Conservation (phyloP, 768 basidiomycete genomes). For the Fomitopsis serialis region DNA sequence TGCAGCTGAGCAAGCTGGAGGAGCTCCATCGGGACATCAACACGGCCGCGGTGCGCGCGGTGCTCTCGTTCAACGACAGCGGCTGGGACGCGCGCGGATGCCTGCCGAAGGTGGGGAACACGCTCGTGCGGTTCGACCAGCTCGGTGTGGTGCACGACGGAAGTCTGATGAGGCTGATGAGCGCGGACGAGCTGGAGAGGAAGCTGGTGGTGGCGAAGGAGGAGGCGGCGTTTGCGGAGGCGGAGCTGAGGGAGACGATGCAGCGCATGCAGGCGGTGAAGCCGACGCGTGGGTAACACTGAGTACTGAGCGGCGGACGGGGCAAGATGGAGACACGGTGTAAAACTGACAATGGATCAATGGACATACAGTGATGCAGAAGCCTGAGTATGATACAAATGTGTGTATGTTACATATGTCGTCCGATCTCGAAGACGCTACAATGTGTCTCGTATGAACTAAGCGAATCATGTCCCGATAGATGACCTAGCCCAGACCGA, state of each 20-base stretch:
- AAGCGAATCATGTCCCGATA: too few species aligned
- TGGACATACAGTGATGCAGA: neutral
- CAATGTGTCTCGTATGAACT: too few species aligned
- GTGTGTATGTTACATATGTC: too few species aligned
- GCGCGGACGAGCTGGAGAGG: constrained; percentile 68
- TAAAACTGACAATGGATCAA: neutral
- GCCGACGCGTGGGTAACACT: constrained; percentile 35
- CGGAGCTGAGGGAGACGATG: constrained; percentile 73
- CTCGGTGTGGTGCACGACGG: constrained; percentile 52
- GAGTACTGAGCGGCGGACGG: constrained; percentile 10
- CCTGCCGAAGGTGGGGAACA: constrained; percentile 65
- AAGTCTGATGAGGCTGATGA: constrained; percentile 44
- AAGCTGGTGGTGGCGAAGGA: constrained; percentile 67
- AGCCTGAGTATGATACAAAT: too few species aligned
- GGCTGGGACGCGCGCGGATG: constrained; percentile 75
- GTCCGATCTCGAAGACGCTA: too few species aligned
- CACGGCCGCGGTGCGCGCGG: constrained; percentile 77
- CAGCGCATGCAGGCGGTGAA: constrained; percentile 53
- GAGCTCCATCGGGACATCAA: constrained; percentile 89
- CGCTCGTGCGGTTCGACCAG: constrained; percentile 61
- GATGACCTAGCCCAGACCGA: too few species aligned
- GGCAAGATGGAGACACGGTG: neutral
- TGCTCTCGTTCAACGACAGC: constrained; percentile 78
- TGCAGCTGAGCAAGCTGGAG: constrained; percentile 82
- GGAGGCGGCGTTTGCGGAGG: constrained; percentile 66